These are phyloP conservation scores for Darksidea phi DNA, from an alignment of 495 filamentous ascomycete genomes.

Conservation along the genomic window DNA sequence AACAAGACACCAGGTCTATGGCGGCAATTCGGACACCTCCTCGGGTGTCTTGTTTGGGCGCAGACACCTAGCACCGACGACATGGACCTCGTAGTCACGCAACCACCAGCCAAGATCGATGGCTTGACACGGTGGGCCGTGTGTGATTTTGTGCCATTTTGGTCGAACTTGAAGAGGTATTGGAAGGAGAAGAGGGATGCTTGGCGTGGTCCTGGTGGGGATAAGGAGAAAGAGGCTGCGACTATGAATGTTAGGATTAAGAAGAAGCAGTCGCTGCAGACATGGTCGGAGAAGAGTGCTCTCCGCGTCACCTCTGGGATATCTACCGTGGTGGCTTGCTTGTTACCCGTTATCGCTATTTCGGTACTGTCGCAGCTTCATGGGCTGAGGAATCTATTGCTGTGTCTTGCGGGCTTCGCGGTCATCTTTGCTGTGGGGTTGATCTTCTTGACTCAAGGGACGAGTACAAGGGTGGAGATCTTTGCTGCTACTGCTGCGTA, in stretches of 20 bases:
- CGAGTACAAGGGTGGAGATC: constrained; percentile 4
- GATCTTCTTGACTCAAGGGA: constrained; percentile 6
- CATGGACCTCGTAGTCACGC: neutral
- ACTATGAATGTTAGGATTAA: neutral
- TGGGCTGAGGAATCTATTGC: constrained; percentile 1
- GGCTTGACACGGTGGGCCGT: neutral
- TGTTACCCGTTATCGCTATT: constrained; percentile 9
- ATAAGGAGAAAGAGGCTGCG: neutral
- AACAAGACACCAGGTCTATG: neutral
- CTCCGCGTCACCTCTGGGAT: neutral
- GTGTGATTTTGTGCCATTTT: neutral
- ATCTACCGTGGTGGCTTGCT: constrained; percentile 11
- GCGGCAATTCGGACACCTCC: neutral
- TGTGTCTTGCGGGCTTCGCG: neutral
- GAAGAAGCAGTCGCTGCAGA: neutral
- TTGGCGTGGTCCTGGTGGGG: neutral
- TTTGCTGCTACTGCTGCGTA: constrained; percentile 15
- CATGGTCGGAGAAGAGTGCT: constrained; percentile 6
- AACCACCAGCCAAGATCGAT: neutral
- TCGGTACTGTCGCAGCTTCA: constrained; percentile 11
- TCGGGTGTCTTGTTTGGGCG: neutral
- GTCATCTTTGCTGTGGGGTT: constrained; percentile 4
- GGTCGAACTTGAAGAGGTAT: neutral
- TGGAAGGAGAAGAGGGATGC: neutral
- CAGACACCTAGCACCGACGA: neutral